Base-by-base conservation (phyloP, 2,329 filamentous ascomycete species). In the Aureobasidium sp. region DNA sequence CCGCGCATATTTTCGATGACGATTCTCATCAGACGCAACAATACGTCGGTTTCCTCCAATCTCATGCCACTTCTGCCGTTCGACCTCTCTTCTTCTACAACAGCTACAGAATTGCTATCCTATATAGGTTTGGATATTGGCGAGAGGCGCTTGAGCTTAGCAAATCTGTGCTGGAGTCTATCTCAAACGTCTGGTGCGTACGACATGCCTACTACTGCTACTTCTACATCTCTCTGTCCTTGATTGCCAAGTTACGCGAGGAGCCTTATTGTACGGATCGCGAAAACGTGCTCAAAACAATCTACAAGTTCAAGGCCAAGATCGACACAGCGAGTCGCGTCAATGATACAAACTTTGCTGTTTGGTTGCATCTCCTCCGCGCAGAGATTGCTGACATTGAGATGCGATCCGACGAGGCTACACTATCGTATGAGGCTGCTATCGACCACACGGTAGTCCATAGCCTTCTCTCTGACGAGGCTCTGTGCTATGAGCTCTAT, bases 401-500 rank as follows among this genome's bases (percentile, higher is more conserved):
- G 4, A 55, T 64, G n/a, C 37, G 65, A 16, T 72, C 70, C 34
- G 85, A 82, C 3, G 69, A 73, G 2, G 85, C 87, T 8, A 78
- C 91, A 37, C 76, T 76, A 29, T 76, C 81, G 48, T 92, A 90
- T 68, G 89, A 93, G 70, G 79, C 83, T 64, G 84, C 86, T 7
- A 74, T 91, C 62, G 88, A 92, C 67, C 88, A 91, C 68, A 83
- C 86, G 13, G 36, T 88, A 25, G 79, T 88, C 61, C 81, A 90
- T 66, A 79, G 80, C 47, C 87, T 89, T 64, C 69, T 81, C 2
- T 82, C 91, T 54, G 89, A 92, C 63, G 87, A 91, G 71, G 89
- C 86, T 0, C 77, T 91, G 1, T 83, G 85, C 16, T 87, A 88
- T 68, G 89, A 90, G 69, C 77, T 91, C 34, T 87, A 91, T 76